Base-by-base conservation (phyloP, 192 early-diverging fungal species). In the Umbelopsis vinacea region DNA sequence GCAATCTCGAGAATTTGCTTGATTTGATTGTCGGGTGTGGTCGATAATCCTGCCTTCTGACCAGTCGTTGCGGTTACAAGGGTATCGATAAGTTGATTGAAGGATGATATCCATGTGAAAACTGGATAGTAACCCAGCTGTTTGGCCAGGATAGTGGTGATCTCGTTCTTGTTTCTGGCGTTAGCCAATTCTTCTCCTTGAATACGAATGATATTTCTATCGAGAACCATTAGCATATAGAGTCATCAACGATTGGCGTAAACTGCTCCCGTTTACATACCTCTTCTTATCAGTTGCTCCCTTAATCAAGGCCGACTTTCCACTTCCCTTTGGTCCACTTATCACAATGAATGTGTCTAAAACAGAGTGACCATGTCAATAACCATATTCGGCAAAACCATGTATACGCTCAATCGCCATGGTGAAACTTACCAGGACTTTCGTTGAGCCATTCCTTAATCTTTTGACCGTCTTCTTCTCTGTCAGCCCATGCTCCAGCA, bases 41-140 rank as follows among this genome's bases (percentile, higher is more conserved):
- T 88, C 5, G 94, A 88, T 8, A 98, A 81, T 19, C 90, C 90
- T 1, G 94, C 89, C 67, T 97, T 98, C 68, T 92, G 88, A 11
- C 97, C 97, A 3, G 95, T 96, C 0, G 92, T 91, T 7, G 95
- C 95, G 9, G 92, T 89, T 14, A 97, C 87, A 63, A 96, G 82
- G 68, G 92, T 87, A 74, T 97, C 95, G 52, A 96, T 84, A 26
- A 94, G 77, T 50, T 89, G 87, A 46, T 89, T 92, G 22, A 92
- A 79, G 9, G 86, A 86, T 37, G 87, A 86, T 70, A 92, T 83
- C 75, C 89, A 93, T 69, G 91, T 93, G 76, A 99, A 96, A 40
- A 95, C 81, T 5, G 97, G 97, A 78, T 94, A 93, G 83, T 94
- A 97, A 6, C 93, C 93, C 21, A 98, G 86, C 82, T 98, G 94